A percentile compares a stretch with the other conserved stretches of the same genome.
Conservation (phyloP, 2,329 filamentous ascomycete genomes). For the Penicillium sp. region DNA sequence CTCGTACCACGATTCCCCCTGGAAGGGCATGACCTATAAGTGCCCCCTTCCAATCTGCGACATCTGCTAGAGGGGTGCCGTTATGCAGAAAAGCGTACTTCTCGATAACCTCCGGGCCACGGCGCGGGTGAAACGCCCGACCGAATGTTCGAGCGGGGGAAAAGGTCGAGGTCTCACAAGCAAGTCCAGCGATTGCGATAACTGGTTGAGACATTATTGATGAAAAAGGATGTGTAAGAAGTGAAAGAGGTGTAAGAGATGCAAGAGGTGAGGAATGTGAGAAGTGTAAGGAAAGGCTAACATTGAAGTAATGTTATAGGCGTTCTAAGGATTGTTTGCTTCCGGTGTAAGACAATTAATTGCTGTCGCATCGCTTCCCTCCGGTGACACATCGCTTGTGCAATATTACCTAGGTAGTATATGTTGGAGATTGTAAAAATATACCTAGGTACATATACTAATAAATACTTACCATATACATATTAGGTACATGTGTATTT, state of each 20-base stretch:
- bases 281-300: too few relatives aligned
- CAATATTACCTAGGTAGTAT: too few relatives aligned
- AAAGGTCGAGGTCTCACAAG: constrained; percentile 55
- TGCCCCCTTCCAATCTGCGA: constrained; percentile 51
- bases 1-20: constrained; percentile 48
- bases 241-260: too few relatives aligned
- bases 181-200: constrained; percentile 53
- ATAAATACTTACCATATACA: background rate
- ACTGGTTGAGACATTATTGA: constrained; percentile 39
- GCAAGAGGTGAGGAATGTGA: too few relatives aligned
- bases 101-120: constrained; percentile 44
- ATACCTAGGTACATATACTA: too few relatives aligned
- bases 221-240: too few relatives aligned
- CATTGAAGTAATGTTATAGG: too few relatives aligned
- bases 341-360: too few relatives aligned
- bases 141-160: constrained; percentile 50
- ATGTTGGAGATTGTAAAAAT: too few relatives aligned
- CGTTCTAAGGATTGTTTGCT: too few relatives aligned
- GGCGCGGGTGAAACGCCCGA: constrained; percentile 50
- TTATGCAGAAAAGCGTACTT: constrained; percentile 48
- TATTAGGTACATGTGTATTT: background rate
- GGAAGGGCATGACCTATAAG: constrained; percentile 54
- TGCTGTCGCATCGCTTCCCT: too few relatives aligned
- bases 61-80: constrained; percentile 41
- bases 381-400: too few relatives aligned